A percentile compares a stretch with the other conserved stretches of the same genome.
Conservation (phyloP, 208 protist species). For the Crithidia bombi region DNA sequence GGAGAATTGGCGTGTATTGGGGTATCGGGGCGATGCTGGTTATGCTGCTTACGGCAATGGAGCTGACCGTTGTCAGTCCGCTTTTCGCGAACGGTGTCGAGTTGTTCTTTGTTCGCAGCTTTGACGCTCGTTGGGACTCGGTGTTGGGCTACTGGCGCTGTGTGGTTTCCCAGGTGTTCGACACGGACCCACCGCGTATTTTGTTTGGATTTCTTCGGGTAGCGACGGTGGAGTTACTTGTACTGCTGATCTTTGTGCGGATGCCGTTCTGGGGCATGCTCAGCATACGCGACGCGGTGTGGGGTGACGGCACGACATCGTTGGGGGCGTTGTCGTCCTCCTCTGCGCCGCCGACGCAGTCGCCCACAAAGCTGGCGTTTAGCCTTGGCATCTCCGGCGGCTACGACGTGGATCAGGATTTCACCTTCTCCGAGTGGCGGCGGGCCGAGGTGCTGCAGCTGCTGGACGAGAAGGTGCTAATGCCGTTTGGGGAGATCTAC, state of each 20-base stretch:
- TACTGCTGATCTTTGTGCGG: constrained; percentile 59
- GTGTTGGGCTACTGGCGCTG: constrained; percentile 57
- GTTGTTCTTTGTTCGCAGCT: constrained; percentile 74
- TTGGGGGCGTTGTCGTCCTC: not conserved
- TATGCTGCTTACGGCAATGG: constrained; percentile 58
- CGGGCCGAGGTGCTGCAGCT: constrained; percentile 18
- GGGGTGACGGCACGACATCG: constrained; percentile 16
- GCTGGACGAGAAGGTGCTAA: constrained; percentile 19
- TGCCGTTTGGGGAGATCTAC: constrained; percentile 30
- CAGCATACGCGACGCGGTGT: constrained; percentile 28
- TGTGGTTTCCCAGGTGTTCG: constrained; percentile 69
- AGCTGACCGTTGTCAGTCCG: constrained; percentile 51
- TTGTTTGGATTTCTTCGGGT: constrained; percentile 54
- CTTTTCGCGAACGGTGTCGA: constrained; percentile 87
- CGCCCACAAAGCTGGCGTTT: constrained; percentile 21
- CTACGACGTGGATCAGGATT: constrained; percentile 7
- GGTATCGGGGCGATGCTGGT: constrained; percentile 48
- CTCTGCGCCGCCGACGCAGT: too few species aligned
- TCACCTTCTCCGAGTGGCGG: constrained; percentile 25
- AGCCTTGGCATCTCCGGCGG: not conserved
- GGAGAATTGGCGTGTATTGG: constrained; percentile 66
- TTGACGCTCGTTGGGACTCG: constrained; percentile 58
- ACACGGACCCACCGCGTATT: constrained; percentile 54
- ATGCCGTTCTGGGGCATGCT: constrained; percentile 45
- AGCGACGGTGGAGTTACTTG: constrained; percentile 48